A percentile compares a stretch with the other conserved stretches of the same genome.
Evolutionary conservation across 495 filamentous ascomycete species (phyloP).

Genomic region (Articulospora tetracladia): DNA sequence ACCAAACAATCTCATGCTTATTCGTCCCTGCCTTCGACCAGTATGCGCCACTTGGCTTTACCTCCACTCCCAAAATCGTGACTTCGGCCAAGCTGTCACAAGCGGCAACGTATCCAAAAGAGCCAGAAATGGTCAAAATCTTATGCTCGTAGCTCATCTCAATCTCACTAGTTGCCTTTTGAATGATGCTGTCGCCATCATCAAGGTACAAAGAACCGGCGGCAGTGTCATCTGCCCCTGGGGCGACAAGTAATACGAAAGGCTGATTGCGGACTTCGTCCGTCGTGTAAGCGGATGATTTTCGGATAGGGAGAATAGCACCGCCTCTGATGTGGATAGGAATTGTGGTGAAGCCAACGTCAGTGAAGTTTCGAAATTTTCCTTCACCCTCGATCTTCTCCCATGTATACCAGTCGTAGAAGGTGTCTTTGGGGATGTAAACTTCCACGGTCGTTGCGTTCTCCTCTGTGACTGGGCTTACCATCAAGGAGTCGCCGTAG

Average conservation of each 20-base stretch:
- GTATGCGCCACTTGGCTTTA: background rate
- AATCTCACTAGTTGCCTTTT: slow-evolving; percentile 41
- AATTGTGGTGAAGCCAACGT: slow-evolving; percentile 69
- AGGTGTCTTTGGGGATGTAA: slow-evolving; percentile 79
- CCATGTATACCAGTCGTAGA: slow-evolving; percentile 90
- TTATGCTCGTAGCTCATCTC: slow-evolving; percentile 49
- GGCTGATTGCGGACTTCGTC: slow-evolving; percentile 83
- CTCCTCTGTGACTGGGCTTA: slow-evolving; percentile 76
- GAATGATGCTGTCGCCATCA: slow-evolving; percentile 64
- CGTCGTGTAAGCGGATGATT: slow-evolving; percentile 75
- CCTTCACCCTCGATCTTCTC: slow-evolving; percentile 64
- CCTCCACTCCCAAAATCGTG: background rate
- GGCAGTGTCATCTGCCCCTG: slow-evolving; percentile 64
- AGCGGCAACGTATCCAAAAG: background rate
- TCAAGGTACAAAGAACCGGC: slow-evolving; percentile 83
- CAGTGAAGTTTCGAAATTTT: slow-evolving; percentile 65
- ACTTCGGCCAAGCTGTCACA: background rate
- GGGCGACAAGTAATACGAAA: slow-evolving; percentile 78
- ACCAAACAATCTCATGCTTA: background rate
- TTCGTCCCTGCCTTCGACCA: background rate
- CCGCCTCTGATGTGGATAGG: slow-evolving; percentile 88
- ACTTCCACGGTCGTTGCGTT: slow-evolving; percentile 62
- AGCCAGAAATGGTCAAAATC: background rate
- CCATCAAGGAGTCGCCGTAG: slow-evolving; percentile 72
- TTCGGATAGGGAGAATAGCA: slow-evolving; percentile 77